phyloP scores from a whole-genome alignment of 306 rosid species.

The Cyclanthera cordifolia region DNA sequence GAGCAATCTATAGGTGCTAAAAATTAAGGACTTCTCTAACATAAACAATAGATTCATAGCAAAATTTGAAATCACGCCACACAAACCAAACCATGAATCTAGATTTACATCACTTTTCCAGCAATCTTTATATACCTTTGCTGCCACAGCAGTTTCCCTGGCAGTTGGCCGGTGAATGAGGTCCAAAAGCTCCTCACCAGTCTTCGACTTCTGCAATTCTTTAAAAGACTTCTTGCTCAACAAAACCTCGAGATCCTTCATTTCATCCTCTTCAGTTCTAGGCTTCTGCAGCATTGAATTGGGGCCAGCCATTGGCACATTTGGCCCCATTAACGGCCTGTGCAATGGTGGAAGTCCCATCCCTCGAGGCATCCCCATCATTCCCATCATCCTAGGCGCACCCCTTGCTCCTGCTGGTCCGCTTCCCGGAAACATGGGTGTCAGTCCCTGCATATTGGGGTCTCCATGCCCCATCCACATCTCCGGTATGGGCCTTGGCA shows the following conservation, averaged over 20 bases:
- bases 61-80: not conserved
- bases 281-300: conserved; percentile 36
- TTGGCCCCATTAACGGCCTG: conserved; percentile 49
- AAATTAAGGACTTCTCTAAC: not conserved
- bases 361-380: conserved; percentile 57
- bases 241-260: conserved; percentile 84
- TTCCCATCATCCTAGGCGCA: conserved; percentile 43
- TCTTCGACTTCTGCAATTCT: conserved; percentile 79
- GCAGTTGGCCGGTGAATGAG: conserved; percentile 94
- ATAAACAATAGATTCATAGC: not conserved
- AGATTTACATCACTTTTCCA: not conserved
- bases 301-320: conserved; percentile 29
- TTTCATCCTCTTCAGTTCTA: conserved; percentile 64
- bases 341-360: conserved; percentile 54
- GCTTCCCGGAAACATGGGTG: conserved; percentile 48
- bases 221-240: conserved; percentile 70
- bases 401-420: conserved; percentile 44
- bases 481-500: conserved; percentile 47
- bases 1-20: not conserved
- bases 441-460: conserved; percentile 38
- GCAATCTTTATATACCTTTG: conserved; percentile 45
- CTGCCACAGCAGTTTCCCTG: conserved; percentile 86
- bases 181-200: conserved; percentile 93
- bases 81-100: not conserved
- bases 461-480: conserved; percentile 74